Percentiles rank a stretch among this genome's conserved stretches.
Evolutionary conservation across 2,329 filamentous ascomycete genomes (phyloP).

Genomic region (Akanthomyces muscarius): DNA sequence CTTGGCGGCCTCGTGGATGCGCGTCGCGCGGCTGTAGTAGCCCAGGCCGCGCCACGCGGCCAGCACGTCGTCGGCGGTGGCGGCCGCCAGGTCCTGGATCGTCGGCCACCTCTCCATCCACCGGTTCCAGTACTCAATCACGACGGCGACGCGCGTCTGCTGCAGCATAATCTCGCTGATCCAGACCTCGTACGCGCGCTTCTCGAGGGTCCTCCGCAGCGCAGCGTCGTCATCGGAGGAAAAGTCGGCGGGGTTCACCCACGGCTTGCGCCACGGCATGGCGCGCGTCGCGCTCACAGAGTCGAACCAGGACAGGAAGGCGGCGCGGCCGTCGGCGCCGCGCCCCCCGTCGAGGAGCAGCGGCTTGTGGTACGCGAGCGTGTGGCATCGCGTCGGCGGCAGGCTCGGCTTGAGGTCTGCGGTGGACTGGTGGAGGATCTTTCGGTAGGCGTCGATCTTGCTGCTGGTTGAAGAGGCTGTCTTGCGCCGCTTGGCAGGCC

Average conservation of each 20-base stretch:
- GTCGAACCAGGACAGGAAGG: slow-evolving; percentile 51
- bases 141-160: slow-evolving; percentile 59
- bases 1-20: slow-evolving; percentile 55
- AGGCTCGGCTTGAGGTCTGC: not conserved
- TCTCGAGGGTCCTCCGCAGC: slow-evolving; percentile 43
- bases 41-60: slow-evolving; percentile 58
- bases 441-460: not conserved
- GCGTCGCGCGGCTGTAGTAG: slow-evolving; percentile 61
- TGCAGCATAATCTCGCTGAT: slow-evolving; percentile 66
- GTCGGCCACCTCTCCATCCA: slow-evolving; percentile 61
- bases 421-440: not conserved
- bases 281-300: slow-evolving; percentile 41
- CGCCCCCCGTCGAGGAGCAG: slow-evolving; percentile 40
- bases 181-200: slow-evolving; percentile 62
- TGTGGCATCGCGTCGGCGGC: slow-evolving; percentile 30
- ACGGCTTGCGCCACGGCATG: slow-evolving; percentile 58
- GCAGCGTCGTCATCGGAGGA: slow-evolving; percentile 24
- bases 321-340: slow-evolving; percentile 29
- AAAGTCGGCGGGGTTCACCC: slow-evolving; percentile 42
- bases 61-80: slow-evolving; percentile 52
- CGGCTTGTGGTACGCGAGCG: slow-evolving; percentile 46
- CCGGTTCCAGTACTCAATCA: slow-evolving; percentile 59
- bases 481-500: slow-evolving; percentile 15
- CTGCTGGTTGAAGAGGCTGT: not conserved
- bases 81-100: slow-evolving; percentile 51